A percentile compares a stretch with the other conserved stretches of the same genome.
Evolutionary conservation across 441 rosid genomes (phyloP).

Genomic region (Brassica balearica): DNA sequence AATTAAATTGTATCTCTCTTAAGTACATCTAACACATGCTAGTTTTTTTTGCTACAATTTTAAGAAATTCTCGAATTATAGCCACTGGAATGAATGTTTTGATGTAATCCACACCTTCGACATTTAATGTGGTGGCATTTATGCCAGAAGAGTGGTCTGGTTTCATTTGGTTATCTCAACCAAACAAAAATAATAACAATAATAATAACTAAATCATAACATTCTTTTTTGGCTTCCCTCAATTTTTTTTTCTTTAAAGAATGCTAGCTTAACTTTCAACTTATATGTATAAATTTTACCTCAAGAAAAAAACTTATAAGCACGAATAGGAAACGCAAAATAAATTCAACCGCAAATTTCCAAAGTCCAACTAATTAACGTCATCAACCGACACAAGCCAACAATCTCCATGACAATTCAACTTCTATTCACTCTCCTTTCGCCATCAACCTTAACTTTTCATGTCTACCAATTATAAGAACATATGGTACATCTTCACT

Average conservation of each 20-base stretch:
- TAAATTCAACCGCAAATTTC: slow-evolving; percentile 24
- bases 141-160: slow-evolving; percentile 9
- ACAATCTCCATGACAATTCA: slow-evolving; percentile 39
- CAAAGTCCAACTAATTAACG: slow-evolving; percentile 25
- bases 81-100: slow-evolving; percentile 18
- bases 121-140: slow-evolving; percentile 14
- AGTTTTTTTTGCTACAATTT: not conserved
- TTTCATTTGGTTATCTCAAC: slow-evolving; percentile 6
- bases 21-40: not conserved
- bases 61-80: not conserved
- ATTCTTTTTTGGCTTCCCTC: slow-evolving; percentile 25
- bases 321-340: slow-evolving; percentile 19
- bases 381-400: slow-evolving; percentile 45
- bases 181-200: not conserved
- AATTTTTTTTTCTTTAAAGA: not conserved
- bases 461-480: slow-evolving; percentile 42
- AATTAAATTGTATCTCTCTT: not conserved
- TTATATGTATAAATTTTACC: too few relatives aligned
- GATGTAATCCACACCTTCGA: slow-evolving; percentile 22
- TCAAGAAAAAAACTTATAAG: not conserved
- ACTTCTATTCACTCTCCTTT: slow-evolving; percentile 36
- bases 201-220: slow-evolving; percentile 26
- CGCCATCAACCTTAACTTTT: slow-evolving; percentile 40
- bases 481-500: slow-evolving; percentile 34
- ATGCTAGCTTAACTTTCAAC: not conserved